Evolutionary conservation across 805 yeast genomes (phyloP).

Genomic region (Wickerhamomyces rabaulensis): DNA sequence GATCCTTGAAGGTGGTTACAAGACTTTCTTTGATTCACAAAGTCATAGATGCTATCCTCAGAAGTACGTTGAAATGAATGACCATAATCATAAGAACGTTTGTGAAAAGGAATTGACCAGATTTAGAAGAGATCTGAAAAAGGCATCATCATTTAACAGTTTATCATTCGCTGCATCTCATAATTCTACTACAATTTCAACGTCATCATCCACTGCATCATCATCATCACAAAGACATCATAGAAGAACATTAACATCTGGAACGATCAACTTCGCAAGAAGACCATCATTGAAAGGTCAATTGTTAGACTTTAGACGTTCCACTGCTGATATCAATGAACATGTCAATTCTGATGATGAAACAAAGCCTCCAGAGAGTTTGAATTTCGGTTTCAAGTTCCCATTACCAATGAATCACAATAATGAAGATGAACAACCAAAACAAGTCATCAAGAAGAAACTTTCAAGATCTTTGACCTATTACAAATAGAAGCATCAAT

Average conservation of each 20-base stretch:
- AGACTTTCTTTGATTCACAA: slow-evolving; percentile 59
- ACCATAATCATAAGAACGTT: slow-evolving; percentile 42
- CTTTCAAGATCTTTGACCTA: not conserved
- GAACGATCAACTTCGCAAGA: slow-evolving; percentile 15
- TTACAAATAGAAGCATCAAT: not conserved
- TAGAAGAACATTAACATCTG: slow-evolving; percentile 21
- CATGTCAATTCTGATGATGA: slow-evolving; percentile 7
- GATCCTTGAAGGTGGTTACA: slow-evolving; percentile 88
- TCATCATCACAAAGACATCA: slow-evolving; percentile 9
- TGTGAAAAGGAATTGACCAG: slow-evolving; percentile 50
- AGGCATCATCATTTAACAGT: slow-evolving; percentile 30
- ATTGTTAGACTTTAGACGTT: slow-evolving; percentile 13
- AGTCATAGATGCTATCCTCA: slow-evolving; percentile 64
- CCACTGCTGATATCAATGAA: slow-evolving; percentile 5
- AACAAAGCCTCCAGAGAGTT: slow-evolving; percentile 20
- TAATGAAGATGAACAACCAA: not conserved
- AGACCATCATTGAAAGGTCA: slow-evolving; percentile 16
- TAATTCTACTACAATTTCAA: slow-evolving; percentile 6
- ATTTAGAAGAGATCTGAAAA: slow-evolving; percentile 42
- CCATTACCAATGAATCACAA: slow-evolving; percentile 8
- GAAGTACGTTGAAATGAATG: slow-evolving; percentile 84
- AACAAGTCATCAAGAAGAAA: not conserved
- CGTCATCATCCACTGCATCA: slow-evolving; percentile 2
- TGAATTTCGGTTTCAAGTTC: slow-evolving; percentile 24
- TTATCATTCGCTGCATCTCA: slow-evolving; percentile 19